phyloP scores from a whole-genome alignment of 2,329 filamentous ascomycete species.

The Beauveria pseudobassiana region DNA sequence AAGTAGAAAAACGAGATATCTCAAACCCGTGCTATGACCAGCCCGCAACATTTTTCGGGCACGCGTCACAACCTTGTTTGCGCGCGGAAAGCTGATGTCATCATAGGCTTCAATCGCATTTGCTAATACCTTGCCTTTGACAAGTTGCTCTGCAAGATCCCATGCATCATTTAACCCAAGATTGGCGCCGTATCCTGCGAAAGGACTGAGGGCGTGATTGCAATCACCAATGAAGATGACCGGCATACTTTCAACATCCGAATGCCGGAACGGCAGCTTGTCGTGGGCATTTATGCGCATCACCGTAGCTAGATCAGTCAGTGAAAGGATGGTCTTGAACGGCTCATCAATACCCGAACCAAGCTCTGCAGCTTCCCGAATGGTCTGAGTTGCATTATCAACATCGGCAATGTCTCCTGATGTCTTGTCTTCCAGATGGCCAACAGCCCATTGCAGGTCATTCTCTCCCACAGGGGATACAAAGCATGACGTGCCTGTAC shows the following conservation, averaged over 20 bases:
- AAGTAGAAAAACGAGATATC: slow-evolving; percentile 18
- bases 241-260: slow-evolving; percentile 15
- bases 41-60: slow-evolving; percentile 18
- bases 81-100: slow-evolving; percentile 26
- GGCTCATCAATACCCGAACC: slow-evolving; percentile 30
- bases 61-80: slow-evolving; percentile 18
- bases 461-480: slow-evolving; percentile 35
- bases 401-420: slow-evolving; percentile 13
- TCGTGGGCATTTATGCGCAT: slow-evolving; percentile 35
- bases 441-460: slow-evolving; percentile 35
- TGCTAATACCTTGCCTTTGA: slow-evolving; percentile 17
- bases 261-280: slow-evolving; percentile 36
- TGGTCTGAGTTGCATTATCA: slow-evolving; percentile 21
- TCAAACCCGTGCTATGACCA: slow-evolving; percentile 20
- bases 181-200: slow-evolving; percentile 42
- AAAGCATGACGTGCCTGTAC: slow-evolving; percentile 34
- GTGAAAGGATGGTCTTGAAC: slow-evolving; percentile 31
- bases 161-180: slow-evolving; percentile 39
- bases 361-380: slow-evolving; percentile 24
- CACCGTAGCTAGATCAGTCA: slow-evolving; percentile 30
- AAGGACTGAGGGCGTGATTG: slow-evolving; percentile 43
- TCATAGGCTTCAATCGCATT: slow-evolving; percentile 28
- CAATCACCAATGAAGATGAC: slow-evolving; percentile 42
- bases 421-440: slow-evolving; percentile 21
- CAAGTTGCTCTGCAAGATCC: slow-evolving; percentile 36